phyloP scores from a whole-genome alignment of 495 filamentous ascomycete species.

The Cladorrhinum samala region DNA sequence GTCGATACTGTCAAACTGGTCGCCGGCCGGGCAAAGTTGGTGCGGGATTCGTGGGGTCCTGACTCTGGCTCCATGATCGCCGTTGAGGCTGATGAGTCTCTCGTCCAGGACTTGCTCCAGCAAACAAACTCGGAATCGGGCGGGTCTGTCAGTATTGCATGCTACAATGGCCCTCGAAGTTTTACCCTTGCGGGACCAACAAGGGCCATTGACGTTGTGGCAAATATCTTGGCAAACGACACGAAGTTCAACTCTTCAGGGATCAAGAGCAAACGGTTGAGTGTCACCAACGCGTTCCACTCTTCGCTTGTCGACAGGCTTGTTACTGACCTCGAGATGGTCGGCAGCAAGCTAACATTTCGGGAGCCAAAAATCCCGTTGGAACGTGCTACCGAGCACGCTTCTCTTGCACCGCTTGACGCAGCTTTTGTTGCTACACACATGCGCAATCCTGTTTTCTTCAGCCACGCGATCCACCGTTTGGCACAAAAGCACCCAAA shows the following conservation, averaged over 20 bases:
- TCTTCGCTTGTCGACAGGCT: slow-evolving; percentile 34
- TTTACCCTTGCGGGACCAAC: slow-evolving; percentile 43
- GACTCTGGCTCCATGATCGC: slow-evolving; percentile 45
- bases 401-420: slow-evolving; percentile 19
- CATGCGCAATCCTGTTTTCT: slow-evolving; percentile 27
- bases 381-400: slow-evolving; percentile 25
- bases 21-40: slow-evolving; percentile 32
- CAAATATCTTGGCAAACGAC: slow-evolving; percentile 14
- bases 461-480: slow-evolving; percentile 25
- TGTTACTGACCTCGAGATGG: slow-evolving; percentile 18
- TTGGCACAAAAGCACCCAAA: slow-evolving; percentile 6
- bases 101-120: slow-evolving; percentile 15
- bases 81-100: slow-evolving; percentile 30
- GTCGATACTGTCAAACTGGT: slow-evolving; percentile 38
- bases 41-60: slow-evolving; percentile 30
- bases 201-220: slow-evolving; percentile 21
- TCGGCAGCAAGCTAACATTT: slow-evolving; percentile 22
- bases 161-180: slow-evolving; percentile 46
- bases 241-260: too few relatives aligned
- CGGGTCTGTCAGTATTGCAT: slow-evolving; percentile 33
- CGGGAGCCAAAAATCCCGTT: slow-evolving; percentile 25
- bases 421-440: background rate
- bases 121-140: slow-evolving; percentile 17
- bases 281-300: slow-evolving; percentile 42
- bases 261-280: slow-evolving; percentile 23